Conservation (phyloP, 768 basidiomycete species). For the Butyriboletus loyo region DNA sequence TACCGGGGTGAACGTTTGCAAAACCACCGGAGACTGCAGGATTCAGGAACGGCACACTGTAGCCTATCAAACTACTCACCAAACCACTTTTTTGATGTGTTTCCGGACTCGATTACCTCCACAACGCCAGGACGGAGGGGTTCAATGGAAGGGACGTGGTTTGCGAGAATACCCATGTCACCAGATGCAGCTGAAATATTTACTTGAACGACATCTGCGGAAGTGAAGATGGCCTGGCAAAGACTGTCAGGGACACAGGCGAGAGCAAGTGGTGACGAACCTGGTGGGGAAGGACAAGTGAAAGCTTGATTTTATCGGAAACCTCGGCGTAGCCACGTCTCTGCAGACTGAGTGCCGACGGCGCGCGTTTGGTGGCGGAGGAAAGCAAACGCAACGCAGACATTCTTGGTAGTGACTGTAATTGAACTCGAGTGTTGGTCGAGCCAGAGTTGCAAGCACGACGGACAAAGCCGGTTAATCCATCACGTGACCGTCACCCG, state of each 20-base stretch:
- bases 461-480: constrained; percentile 30
- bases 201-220: constrained; percentile 91
- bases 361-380: constrained; percentile 58
- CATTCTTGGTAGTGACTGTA: constrained; percentile 42
- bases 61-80: constrained; percentile 51
- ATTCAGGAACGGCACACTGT: constrained; percentile 3
- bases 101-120: constrained; percentile 84
- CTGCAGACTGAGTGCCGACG: constrained; percentile 48
- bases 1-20: constrained; percentile 96
- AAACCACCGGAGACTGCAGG: constrained; percentile 90
- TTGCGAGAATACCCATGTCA: constrained; percentile 99
- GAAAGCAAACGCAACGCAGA: constrained; percentile 71
- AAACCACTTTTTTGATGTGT: constrained; percentile 91
- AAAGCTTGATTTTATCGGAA: constrained; percentile 87
- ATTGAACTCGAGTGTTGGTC: not conserved
- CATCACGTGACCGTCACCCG: constrained; percentile 23
- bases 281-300: constrained; percentile 93
- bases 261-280: constrained; percentile 43
- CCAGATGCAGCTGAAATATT: constrained; percentile 92
- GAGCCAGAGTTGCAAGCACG: not conserved
- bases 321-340: constrained; percentile 91
- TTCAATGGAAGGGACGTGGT: constrained; percentile 98
- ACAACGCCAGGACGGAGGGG: constrained; percentile 91
- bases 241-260: constrained; percentile 11
- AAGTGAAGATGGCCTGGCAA: constrained; percentile 81